Conservation (phyloP, 768 basidiomycete species). For the Russula sp. region DNA sequence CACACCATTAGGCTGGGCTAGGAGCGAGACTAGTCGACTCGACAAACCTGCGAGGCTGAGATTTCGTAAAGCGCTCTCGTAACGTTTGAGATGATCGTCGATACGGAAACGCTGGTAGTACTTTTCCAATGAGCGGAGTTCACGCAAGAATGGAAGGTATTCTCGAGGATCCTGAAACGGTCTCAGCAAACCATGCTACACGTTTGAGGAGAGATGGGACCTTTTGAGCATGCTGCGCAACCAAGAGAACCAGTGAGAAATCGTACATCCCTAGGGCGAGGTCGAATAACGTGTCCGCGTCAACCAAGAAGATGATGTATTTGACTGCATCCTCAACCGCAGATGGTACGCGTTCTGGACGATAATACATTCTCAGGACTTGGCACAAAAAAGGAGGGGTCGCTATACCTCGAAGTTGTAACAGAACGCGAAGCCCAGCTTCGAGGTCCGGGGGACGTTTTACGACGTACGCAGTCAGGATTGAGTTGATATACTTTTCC, state of each 20-base stretch:
- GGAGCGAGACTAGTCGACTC: background rate
- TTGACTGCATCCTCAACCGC: constrained; percentile 95
- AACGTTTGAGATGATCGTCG: constrained; percentile 82
- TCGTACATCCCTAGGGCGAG: constrained; percentile 99
- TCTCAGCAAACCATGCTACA: constrained; percentile 2
- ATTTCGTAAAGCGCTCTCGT: constrained; percentile 68
- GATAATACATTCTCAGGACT: background rate
- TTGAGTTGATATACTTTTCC: constrained; percentile 80
- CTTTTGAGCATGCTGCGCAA: constrained; percentile 97
- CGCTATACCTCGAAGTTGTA: constrained; percentile 66
- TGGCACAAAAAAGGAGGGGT: background rate
- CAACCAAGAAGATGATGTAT: constrained; percentile 96
- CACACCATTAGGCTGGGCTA: background rate
- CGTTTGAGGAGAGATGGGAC: constrained; percentile 34
- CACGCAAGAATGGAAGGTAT: constrained; percentile 93
- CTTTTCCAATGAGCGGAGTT: constrained; percentile 72
- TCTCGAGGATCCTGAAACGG: constrained; percentile 83
- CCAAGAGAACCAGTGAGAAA: constrained; percentile 90
- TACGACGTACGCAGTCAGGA: constrained; percentile 89
- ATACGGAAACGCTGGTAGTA: constrained; percentile 86
- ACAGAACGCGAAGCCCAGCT: constrained; percentile 66
- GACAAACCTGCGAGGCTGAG: constrained; percentile 60
- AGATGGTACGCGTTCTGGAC: constrained; percentile 52
- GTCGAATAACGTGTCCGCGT: constrained; percentile 87
- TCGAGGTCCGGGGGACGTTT: constrained; percentile 91